These are phyloP conservation scores for Rhodosorus marinus DNA, from an alignment of 23 red algal genomes.

Conservation along the genomic window DNA sequence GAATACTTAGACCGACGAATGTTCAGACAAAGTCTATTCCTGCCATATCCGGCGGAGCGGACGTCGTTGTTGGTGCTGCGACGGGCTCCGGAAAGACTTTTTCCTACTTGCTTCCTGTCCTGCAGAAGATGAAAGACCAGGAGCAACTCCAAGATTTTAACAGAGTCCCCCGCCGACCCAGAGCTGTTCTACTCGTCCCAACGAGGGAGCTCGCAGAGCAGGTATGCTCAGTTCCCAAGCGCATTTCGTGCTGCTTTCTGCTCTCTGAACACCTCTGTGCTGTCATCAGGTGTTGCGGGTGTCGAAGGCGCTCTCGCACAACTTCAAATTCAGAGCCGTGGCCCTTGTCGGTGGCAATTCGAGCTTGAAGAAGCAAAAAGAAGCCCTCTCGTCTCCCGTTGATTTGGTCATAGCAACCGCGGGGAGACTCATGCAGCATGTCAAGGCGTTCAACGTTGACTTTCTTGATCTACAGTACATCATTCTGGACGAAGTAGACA, in stretches of 20 bases:
- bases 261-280: no score
- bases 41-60: constrained; percentile 20
- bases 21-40: constrained; percentile 52
- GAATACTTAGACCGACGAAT: constrained; percentile 29
- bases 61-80: constrained; percentile 50
- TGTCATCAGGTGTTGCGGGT: constrained; percentile 20
- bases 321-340: constrained; percentile 39
- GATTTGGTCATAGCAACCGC: constrained; percentile 63
- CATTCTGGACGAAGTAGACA: constrained; percentile 81
- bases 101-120: constrained; percentile 62
- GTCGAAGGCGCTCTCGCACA: constrained; percentile 28
- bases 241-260: no score
- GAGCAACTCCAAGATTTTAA: background rate
- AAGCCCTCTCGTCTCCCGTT: constrained; percentile 17
- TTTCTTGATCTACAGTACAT: constrained; percentile 27
- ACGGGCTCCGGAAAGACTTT: constrained; percentile 94
- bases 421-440: constrained; percentile 37
- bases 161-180: constrained; percentile 16
- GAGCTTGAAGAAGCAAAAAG: constrained; percentile 10
- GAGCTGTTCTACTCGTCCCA: constrained; percentile 70
- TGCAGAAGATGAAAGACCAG: constrained; percentile 30
- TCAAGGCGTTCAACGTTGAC: constrained; percentile 19
- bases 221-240: no score
- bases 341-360: constrained; percentile 2
- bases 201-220: constrained; percentile 89